Evolutionary conservation across 2,329 filamentous ascomycete genomes (phyloP).

Genomic region (Xylariomycetidae sp.): DNA sequence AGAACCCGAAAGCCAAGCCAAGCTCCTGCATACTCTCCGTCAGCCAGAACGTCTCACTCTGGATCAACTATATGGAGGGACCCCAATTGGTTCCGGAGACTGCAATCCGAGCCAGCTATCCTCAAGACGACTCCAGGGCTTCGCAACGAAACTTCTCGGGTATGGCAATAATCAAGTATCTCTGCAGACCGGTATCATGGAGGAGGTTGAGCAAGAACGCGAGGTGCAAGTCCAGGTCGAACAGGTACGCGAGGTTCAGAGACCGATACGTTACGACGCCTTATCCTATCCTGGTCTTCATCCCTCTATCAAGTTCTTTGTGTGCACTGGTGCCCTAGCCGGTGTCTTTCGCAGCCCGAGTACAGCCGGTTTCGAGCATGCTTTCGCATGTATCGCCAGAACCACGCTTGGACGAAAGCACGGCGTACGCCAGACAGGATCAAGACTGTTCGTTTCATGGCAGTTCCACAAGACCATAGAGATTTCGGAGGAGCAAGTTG

Average conservation of each 20-base stretch:
- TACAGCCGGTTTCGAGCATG: conserved; percentile 32
- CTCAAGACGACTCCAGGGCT: neutral
- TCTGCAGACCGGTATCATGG: conserved; percentile 41
- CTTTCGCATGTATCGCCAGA: conserved; percentile 35
- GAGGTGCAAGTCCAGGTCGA: conserved; percentile 57
- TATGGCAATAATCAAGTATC: conserved; percentile 27
- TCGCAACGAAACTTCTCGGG: neutral
- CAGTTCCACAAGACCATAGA: conserved; percentile 45
- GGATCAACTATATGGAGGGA: conserved; percentile 47
- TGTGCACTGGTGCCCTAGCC: conserved; percentile 34
- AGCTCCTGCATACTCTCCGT: conserved; percentile 32
- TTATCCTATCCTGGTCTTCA: conserved; percentile 41
- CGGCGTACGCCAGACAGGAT: conserved; percentile 15
- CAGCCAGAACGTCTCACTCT: conserved; percentile 52
- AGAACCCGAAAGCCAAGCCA: conserved; percentile 24
- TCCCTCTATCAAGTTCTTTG: conserved; percentile 38
- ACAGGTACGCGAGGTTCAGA: conserved; percentile 48
- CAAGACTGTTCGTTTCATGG: conserved; percentile 31
- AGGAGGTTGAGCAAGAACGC: conserved; percentile 56
- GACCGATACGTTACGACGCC: conserved; percentile 32
- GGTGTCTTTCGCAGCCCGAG: conserved; percentile 5
- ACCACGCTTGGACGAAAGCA: conserved; percentile 30
- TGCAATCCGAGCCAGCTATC: conserved; percentile 5
- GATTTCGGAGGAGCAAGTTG: conserved; percentile 5
- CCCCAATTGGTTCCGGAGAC: too few species aligned